These are phyloP conservation scores for Cytospora chrysosperma DNA, from an alignment of 2,329 filamentous ascomycete species.

Conservation along the genomic window DNA sequence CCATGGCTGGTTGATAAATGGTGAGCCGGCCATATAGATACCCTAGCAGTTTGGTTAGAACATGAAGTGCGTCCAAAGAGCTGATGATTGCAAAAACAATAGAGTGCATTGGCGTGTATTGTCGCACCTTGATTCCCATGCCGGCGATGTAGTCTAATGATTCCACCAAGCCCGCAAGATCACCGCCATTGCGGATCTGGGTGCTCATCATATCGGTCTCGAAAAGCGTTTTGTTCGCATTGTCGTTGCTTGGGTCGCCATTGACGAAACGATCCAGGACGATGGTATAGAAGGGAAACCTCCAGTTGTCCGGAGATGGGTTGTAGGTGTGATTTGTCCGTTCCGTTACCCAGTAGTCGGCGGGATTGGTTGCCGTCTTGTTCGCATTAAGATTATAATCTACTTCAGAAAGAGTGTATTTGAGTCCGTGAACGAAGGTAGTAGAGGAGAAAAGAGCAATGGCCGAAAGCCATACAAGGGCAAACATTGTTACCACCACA, in stretches of 20 bases:
- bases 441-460: slow-evolving; percentile 27
- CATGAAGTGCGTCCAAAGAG: neutral
- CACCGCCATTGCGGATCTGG: slow-evolving; percentile 63
- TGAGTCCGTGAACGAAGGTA: slow-evolving; percentile 33
- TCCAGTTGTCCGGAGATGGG: slow-evolving; percentile 60
- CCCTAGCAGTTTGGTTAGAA: slow-evolving; percentile 34
- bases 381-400: slow-evolving; percentile 64
- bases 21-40: slow-evolving; percentile 62
- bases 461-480: slow-evolving; percentile 30
- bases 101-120: neutral
- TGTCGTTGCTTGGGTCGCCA: slow-evolving; percentile 63
- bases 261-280: slow-evolving; percentile 65
- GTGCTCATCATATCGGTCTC: slow-evolving; percentile 61
- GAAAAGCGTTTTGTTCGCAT: slow-evolving; percentile 59
- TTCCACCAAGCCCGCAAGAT: slow-evolving; percentile 56
- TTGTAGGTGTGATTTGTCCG: slow-evolving; percentile 47
- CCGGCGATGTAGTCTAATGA: slow-evolving; percentile 64
- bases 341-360: slow-evolving; percentile 57
- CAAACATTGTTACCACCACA: slow-evolving; percentile 32
- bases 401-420: slow-evolving; percentile 33
- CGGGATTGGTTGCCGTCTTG: slow-evolving; percentile 50
- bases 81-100: neutral
- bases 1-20: slow-evolving; percentile 65
- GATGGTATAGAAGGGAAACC: slow-evolving; percentile 64
- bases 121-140: slow-evolving; percentile 55